Evolutionary conservation across 1,139 yeast genomes (phyloP).

Genomic region (Candida sanyaensis): DNA sequence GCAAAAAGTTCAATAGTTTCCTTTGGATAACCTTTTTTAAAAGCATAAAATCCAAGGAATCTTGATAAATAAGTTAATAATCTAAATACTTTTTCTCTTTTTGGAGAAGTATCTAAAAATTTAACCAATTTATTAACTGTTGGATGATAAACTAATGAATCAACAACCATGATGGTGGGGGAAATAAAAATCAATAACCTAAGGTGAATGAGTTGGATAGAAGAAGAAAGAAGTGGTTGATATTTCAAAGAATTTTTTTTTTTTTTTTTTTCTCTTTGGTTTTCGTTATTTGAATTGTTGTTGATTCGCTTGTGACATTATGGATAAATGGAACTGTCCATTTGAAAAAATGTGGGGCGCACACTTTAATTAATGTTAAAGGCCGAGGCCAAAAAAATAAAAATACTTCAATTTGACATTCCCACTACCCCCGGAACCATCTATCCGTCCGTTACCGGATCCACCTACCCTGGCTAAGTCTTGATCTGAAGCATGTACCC

Average conservation of each 20-base stretch:
- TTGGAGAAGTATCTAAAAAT: slow-evolving; percentile 66
- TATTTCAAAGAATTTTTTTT: neutral
- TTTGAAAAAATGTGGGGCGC: no score
- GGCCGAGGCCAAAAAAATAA: neutral
- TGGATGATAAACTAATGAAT: slow-evolving; percentile 74
- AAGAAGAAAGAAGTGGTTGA: neutral
- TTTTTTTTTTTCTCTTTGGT: no score
- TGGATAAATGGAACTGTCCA: neutral
- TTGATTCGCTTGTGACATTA: neutral
- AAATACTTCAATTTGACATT: no score
- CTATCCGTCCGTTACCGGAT: neutral
- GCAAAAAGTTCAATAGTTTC: slow-evolving; percentile 53
- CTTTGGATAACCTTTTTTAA: slow-evolving; percentile 58
- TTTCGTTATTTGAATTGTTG: neutral
- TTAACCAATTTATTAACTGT: slow-evolving; percentile 61
- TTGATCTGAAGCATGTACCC: no score
- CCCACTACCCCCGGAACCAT: neutral
- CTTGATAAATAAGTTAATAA: slow-evolving; percentile 80
- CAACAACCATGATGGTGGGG: slow-evolving; percentile 63
- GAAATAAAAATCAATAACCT: neutral
- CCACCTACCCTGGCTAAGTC: no score
- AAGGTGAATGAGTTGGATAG: neutral
- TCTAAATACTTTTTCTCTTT: slow-evolving; percentile 74
- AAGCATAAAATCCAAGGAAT: slow-evolving; percentile 64
- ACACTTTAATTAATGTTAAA: neutral